Evolutionary conservation across 495 filamentous ascomycete species (phyloP).

Genomic region (Aspergillus bertholletiae): DNA sequence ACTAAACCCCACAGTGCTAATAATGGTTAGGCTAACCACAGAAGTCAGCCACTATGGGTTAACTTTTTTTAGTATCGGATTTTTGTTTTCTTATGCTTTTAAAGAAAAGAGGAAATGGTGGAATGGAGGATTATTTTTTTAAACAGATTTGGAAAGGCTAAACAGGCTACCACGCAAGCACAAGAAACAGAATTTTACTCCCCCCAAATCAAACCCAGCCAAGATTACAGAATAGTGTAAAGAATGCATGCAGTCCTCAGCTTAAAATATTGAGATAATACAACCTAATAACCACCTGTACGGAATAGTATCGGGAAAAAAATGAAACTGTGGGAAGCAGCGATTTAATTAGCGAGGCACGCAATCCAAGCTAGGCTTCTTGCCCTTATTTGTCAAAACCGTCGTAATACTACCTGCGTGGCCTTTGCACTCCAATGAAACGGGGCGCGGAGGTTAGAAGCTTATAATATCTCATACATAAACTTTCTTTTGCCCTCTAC

Average conservation of each 20-base stretch:
- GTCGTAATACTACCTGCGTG: constrained; percentile 1
- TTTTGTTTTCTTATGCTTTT: too few species aligned
- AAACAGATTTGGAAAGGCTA: too few species aligned
- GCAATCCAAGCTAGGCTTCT: constrained; percentile 4
- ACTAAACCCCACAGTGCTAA: not conserved
- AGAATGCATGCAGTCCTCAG: not conserved
- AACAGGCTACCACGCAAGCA: not conserved
- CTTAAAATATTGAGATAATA: not conserved
- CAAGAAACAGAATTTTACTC: not conserved
- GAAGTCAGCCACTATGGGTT: not conserved
- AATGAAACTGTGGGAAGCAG: not conserved
- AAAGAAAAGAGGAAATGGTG: not conserved
- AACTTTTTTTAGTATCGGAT: too few species aligned
- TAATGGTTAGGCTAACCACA: not conserved
- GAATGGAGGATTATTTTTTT: too few species aligned
- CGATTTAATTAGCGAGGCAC: constrained; percentile 3
- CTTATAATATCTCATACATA: not conserved
- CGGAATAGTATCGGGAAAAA: constrained; percentile 5
- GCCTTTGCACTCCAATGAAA: not conserved
- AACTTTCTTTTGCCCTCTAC: not conserved
- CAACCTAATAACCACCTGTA: not conserved
- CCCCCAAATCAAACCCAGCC: not conserved
- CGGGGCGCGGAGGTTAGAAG: not conserved
- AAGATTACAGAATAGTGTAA: not conserved
- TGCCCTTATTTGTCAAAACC: not conserved